These are phyloP conservation scores for Protomyces lactucae-debilis DNA, from an alignment of 1,139 yeast genomes.

Conservation along the genomic window DNA sequence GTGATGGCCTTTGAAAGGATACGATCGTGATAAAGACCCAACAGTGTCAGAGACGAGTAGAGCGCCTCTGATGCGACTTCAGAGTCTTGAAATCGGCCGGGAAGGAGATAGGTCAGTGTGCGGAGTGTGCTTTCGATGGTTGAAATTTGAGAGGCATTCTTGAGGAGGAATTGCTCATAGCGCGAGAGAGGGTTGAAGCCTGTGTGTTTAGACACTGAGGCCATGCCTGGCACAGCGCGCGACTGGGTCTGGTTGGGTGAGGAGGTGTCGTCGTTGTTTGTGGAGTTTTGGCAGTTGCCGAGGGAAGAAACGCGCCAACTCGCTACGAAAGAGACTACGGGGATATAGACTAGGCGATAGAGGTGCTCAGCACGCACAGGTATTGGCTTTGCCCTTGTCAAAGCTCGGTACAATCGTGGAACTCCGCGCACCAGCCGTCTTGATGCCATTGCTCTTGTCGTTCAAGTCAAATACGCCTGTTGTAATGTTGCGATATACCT, in stretches of 20 bases:
- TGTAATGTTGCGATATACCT: conserved; percentile 42
- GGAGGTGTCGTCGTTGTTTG: too few species aligned
- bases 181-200: conserved; percentile 1
- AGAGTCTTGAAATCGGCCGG: conserved; percentile 44
- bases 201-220: neutral
- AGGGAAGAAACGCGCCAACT: too few species aligned
- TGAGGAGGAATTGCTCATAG: conserved; percentile 36
- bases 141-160: conserved; percentile 42
- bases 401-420: conserved; percentile 18
- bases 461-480: conserved; percentile 38
- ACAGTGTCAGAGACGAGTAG: conserved; percentile 40
- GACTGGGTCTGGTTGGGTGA: too few species aligned
- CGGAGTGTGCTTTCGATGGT: conserved; percentile 42
- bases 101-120: conserved; percentile 42
- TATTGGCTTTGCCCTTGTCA: neutral
- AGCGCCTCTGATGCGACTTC: conserved; percentile 41
- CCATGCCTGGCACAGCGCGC: neutral
- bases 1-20: conserved; percentile 39
- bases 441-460: conserved; percentile 34
- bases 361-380: neutral
- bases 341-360: too few species aligned
- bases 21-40: conserved; percentile 43
- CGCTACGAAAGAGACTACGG: too few species aligned
- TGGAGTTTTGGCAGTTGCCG: too few species aligned
- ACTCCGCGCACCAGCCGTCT: conserved; percentile 13